Evolutionary conservation across 805 yeast genomes (phyloP), one percentile per base, ranked within the genome.

Genomic region (Cephaloascus fragrans): DNA sequence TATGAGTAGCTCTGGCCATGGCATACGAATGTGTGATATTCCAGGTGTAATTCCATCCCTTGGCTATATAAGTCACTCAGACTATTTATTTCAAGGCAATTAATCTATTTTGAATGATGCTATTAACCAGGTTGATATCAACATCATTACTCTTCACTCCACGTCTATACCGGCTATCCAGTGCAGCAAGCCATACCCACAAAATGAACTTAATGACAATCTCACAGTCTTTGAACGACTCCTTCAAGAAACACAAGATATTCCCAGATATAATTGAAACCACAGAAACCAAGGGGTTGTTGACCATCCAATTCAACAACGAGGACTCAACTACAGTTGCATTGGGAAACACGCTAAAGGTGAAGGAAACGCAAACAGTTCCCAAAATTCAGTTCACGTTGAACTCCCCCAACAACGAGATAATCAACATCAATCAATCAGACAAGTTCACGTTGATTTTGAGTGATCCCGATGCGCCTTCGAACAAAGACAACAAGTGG

Each of bases 401-500:
- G 44, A 67, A 70, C 46, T 61, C 71, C 31, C 64, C 71, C 15
- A 61, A 64, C 31, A 59, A 62, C 39, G 69, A 70, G 34, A 68
- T 66, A 28, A 49, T 68, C 45, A 68, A 64, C 44, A 61, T 71
- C 31, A 51, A 62, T 14, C 48, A 57, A 18, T 57, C 67, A 19
- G 81, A 77, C 46, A 60, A 70, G 37, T 88, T 83, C 61, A 77
- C 93, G 9, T 62, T 89, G 47, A 83, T 84, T 3, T 48, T 88
- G 47, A 89, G 96, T 5, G 96, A 88, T 58, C 97, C 97, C 1
- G 96, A 88, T 64, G 96, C 96, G 5, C 97, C 97, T 12, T 74
- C 88, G 3, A 72, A 77, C 48, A 69, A 73, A 3, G 96, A 88
- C 56, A 77, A 80, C 52, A 85, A 79, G 55, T 87, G 95, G 94